Conservation (phyloP, 164 flowering plant species). For the Vitis rupestris region DNA sequence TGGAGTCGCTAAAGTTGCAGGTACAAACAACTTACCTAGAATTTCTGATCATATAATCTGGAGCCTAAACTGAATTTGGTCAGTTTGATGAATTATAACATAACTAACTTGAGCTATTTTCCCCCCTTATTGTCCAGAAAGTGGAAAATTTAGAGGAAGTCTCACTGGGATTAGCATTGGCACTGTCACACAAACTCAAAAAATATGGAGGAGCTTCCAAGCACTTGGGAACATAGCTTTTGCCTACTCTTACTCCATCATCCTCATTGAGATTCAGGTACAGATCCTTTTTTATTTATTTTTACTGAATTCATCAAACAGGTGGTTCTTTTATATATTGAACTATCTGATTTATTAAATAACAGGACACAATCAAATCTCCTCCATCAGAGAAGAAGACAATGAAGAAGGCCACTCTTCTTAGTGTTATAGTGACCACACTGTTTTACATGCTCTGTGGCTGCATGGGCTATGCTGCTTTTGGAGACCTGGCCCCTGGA, state of each 20-base stretch:
- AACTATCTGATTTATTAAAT: not conserved
- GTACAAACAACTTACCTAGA: slow-evolving; percentile 9
- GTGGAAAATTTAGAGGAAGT: slow-evolving; percentile 51
- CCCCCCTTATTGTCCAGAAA: slow-evolving; percentile 29
- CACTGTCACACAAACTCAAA: slow-evolving; percentile 46
- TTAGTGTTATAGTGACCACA: slow-evolving; percentile 51
- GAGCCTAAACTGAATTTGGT: too few relatives aligned
- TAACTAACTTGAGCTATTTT: not conserved
- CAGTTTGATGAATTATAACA: too few relatives aligned
- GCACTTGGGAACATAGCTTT: slow-evolving; percentile 79
- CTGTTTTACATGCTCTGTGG: slow-evolving; percentile 69
- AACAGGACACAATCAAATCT: slow-evolving; percentile 61
- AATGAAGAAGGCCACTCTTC: slow-evolving; percentile 58
- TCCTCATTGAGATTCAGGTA: slow-evolving; percentile 84
- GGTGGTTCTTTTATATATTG: not conserved
- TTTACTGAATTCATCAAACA: not conserved
- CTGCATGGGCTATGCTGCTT: slow-evolving; percentile 69
- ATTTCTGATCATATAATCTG: not conserved
- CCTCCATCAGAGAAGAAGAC: slow-evolving; percentile 68
- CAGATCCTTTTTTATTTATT: not conserved
- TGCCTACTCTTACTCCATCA: slow-evolving; percentile 69
- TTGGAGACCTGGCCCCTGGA: slow-evolving; percentile 62
- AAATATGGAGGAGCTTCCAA: slow-evolving; percentile 76
- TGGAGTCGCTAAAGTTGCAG: slow-evolving; percentile 43
- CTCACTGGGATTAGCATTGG: slow-evolving; percentile 71